Base-by-base conservation (phyloP, 805 yeast genomes). In the Wickerhamomyces bovis region DNA sequence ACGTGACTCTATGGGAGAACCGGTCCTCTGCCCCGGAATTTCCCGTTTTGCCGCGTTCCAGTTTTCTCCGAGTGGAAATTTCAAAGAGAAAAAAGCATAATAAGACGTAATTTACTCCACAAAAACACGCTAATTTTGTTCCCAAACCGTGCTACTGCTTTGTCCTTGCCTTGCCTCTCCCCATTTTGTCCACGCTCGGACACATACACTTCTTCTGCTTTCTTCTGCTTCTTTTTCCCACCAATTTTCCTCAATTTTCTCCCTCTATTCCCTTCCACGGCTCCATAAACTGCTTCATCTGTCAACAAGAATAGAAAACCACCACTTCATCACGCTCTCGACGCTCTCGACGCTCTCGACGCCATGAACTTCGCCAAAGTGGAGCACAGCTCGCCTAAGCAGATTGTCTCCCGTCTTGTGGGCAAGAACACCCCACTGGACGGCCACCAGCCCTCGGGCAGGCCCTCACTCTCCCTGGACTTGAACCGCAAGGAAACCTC, bases 281-380 rank as follows among this genome's bases (percentile, higher is more conserved):
- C n/a, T n/a, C n/a, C n/a, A 28, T 28, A 12, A 28, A 28, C 31
- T 28, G 31, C 31, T 4, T n/a, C 13, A 8, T 3, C n/a, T 28
- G n/a, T 13, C 31, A 28, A 13, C n/a, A 28, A 28, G 12, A 25
- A 25, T n/a, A n/a, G n/a, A 28, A 28, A 15, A 28, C 31, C 28
- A 22, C 28, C 31, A n/a, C n/a, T 28, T 28, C 31, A 28, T 5
- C 15, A 13, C 15, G 6, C 19, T 40, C 23, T 20, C 28, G 15
- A 23, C n/a, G 10, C n/a, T n/a, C n/a, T n/a, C n/a, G n/a, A 8
- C 10, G 15, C 21, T 39, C 21, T 16, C 25, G 15, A 22, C n/a
- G 10, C n/a, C 28, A 54, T 54, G 58, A 54, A 54, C 51, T 54
- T 51, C 26, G 58, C 58, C 13, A 54, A 52, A 25, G 43, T 53